Base-by-base conservation (phyloP, 768 basidiomycete genomes). In the Boletellus ananiceps region DNA sequence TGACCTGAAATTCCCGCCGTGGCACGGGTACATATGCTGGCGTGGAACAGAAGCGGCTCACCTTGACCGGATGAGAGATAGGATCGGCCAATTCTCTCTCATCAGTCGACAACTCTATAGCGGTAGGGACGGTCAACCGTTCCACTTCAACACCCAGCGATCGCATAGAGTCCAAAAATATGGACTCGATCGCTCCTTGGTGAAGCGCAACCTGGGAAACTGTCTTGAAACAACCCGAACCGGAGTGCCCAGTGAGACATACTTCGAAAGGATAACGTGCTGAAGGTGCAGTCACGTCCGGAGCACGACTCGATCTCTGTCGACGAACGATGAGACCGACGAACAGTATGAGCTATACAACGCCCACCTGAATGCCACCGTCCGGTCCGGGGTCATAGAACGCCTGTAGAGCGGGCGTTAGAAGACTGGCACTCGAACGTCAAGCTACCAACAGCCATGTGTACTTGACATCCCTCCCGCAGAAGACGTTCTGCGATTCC, bases 251-350 rank as follows among this genome's bases (percentile, higher is more conserved):
- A 8, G 21, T 14, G 33, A 25, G 18, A 49, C 63, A 46, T 56
- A 82, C 86, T 68, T 86, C 85, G 52, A 83, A 88, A 4, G 83
- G 85, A 63, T 80, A 88, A 32, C 84, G 74, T 13, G 85, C 84
- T 13, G 75, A 74, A 0, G 79, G 70, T 4, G 81, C 79, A 3
- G 73, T 77, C 13, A 87, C 71, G 60, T 86, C 84, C 3, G 80
- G 70, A 0, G 77, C 74, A 9, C 83, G 77, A 44, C 82, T 78
- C 11, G 81, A 81, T 8, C 84, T 73, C 84, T 88, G 44, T 47
- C 18, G 33, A 37, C 7, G 11, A 42, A 37, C 5, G 18, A 37
- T 44, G 18, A 46, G 40, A 46, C 13, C 11, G 8, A 48, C 44
- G 6, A 44, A 18, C n/a, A 2, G 19, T 15, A 25, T 15, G 14